Evolutionary conservation across 768 basidiomycete species (phyloP).

Genomic region (Rhodotorula graminis): DNA sequence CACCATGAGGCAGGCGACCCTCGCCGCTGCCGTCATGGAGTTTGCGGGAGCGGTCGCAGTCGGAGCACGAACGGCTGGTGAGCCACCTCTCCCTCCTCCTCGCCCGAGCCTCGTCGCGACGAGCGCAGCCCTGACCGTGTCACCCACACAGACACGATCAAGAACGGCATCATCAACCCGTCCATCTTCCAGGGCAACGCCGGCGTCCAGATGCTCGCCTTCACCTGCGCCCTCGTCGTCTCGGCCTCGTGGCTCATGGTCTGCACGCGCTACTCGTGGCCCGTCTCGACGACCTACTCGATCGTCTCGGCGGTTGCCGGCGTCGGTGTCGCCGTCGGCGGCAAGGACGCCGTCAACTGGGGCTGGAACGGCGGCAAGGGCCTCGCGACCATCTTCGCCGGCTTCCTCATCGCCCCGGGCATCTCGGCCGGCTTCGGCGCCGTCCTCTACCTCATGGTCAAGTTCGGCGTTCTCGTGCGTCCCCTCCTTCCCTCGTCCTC

Average conservation of each 20-base stretch:
- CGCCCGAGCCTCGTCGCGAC: no score
- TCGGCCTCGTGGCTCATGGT: constrained; percentile 46
- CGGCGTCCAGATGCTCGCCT: constrained; percentile 50
- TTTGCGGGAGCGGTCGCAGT: constrained; percentile 46
- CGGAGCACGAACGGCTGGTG: constrained; percentile 45
- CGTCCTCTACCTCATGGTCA: constrained; percentile 46
- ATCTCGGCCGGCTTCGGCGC: constrained; percentile 48
- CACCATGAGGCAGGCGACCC: constrained; percentile 48
- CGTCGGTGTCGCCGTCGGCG: constrained; percentile 49
- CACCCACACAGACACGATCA: constrained; percentile 46
- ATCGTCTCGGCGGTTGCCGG: constrained; percentile 51
- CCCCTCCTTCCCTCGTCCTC: neutral
- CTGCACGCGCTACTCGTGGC: constrained; percentile 47
- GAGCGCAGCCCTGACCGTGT: neutral
- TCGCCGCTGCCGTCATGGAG: constrained; percentile 45
- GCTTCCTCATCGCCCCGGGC: constrained; percentile 43
- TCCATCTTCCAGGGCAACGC: constrained; percentile 48
- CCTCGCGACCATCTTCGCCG: constrained; percentile 45
- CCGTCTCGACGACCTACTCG: constrained; percentile 51
- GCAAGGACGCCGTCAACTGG: constrained; percentile 48
- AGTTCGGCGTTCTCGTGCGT: constrained; percentile 45
- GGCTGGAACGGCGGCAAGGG: constrained; percentile 52
- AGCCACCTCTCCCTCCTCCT: neutral
- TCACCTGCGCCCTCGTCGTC: constrained; percentile 48
- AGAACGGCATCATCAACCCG: constrained; percentile 50